Base-by-base conservation (phyloP, 441 rosid species). In the Bocquillonia castaneifolia region DNA sequence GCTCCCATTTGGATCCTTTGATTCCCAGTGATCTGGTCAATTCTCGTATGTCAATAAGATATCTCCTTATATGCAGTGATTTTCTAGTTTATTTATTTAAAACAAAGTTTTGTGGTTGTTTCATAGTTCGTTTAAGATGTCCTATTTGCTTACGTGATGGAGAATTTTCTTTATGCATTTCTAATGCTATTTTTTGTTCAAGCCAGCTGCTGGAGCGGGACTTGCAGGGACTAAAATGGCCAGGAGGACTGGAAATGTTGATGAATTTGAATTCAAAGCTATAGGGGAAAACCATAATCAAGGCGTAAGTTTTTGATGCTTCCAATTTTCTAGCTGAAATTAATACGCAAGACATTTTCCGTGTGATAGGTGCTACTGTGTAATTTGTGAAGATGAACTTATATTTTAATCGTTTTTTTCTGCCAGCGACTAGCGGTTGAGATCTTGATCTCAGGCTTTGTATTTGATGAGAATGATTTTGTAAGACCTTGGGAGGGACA, bases 191-290 rank as follows among this genome's bases (percentile, higher is more conserved):
- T 13, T 59, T 64, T 57, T 66, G 23, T 68, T 70, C 64, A 68
- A 72, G 40, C 70, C 86, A 93, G 99, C 92, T 79, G 97, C 97
- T 77, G 99, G 99, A 79, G 99, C 96, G 73, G 97, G 99, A 79
- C 96, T 88, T 78, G 84, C 96, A 1, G 99, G 99, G 71, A 78
- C 84, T 73, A 93, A 93, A 83, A 91, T 91, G 96, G 96, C 99
- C 63, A 84, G 92, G 85, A 86, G 97, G 80, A 87, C 68, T 28
- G 96, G 99, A 70, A 84, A 82, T 69, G 77, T 93, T 69, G 90
- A 91, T 74, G 99, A 88, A 72, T 93, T 93, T 54, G 96, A 91
- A 69, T 89, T 91, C 76, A 85, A 82, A 81, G 81, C 83, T 70
- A 80, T 91, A 54, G 99, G 93, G 52, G 88, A 91, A 74, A 77